phyloP scores from a whole-genome alignment of 2,329 filamentous ascomycete genomes.

The Fusarium annulatum region DNA sequence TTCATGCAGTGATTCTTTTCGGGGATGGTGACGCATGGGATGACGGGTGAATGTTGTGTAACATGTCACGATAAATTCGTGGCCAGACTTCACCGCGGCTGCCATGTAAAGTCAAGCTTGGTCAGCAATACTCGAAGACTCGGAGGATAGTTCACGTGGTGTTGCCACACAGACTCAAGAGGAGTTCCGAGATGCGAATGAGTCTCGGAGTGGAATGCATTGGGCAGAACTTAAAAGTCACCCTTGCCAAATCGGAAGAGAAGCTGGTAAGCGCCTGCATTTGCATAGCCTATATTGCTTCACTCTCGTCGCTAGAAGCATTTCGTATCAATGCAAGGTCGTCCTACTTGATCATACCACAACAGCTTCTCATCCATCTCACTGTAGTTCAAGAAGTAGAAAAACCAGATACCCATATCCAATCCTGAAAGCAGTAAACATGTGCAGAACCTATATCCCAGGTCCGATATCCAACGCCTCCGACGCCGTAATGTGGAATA shows the following conservation, averaged over 20 bases:
- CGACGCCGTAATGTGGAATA: conserved; percentile 38
- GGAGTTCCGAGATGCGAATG: background rate
- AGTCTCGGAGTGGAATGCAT: background rate
- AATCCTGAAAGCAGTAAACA: conserved; percentile 16
- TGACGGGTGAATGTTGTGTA: background rate
- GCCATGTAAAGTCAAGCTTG: background rate
- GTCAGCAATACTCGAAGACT: background rate
- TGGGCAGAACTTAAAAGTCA: background rate
- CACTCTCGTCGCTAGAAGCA: background rate
- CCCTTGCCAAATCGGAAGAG: background rate
- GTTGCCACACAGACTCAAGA: background rate
- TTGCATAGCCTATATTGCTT: conserved; percentile 1
- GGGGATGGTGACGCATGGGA: background rate
- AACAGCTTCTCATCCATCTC: background rate
- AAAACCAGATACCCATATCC: background rate
- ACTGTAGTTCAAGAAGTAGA: background rate
- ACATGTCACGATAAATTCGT: background rate
- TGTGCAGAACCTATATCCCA: conserved; percentile 29
- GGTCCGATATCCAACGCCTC: conserved; percentile 37
- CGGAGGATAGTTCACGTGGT: background rate
- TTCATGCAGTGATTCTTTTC: background rate
- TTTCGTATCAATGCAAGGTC: conserved; percentile 4
- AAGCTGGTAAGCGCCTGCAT: background rate
- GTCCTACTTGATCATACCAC: background rate
- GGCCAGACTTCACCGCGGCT: background rate